phyloP scores from a whole-genome alignment of 164 flowering plant genomes.

The Platanus orientalis region DNA sequence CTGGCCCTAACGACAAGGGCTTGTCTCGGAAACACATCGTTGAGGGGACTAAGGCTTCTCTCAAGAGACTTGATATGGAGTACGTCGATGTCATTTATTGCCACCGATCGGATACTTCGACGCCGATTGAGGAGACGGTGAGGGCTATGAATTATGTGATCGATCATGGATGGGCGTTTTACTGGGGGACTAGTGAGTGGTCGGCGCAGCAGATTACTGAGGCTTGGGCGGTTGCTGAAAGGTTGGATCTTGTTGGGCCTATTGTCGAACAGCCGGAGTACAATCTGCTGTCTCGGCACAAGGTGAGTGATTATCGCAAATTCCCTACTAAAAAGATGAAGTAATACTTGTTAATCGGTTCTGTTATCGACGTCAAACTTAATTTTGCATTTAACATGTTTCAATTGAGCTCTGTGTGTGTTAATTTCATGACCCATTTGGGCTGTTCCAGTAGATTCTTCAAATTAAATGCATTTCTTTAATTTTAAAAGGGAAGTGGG shows the following conservation, averaged over 20 bases:
- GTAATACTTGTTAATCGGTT: too few relatives aligned
- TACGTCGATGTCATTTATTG: conserved; percentile 88
- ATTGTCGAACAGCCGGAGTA: conserved; percentile 98
- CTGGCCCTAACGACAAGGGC: too few relatives aligned
- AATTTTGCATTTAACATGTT: too few relatives aligned
- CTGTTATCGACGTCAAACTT: too few relatives aligned
- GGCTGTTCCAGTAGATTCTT: too few relatives aligned
- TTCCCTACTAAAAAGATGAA: too few relatives aligned
- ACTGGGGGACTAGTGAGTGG: conserved; percentile 99
- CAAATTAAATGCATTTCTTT: too few relatives aligned
- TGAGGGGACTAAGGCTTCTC: conserved; percentile 84
- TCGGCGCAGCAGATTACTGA: conserved; percentile 97
- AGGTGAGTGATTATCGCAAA: too few relatives aligned
- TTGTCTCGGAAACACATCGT: conserved; percentile 90
- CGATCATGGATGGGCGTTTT: conserved; percentile 98
- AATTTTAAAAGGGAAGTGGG: too few relatives aligned
- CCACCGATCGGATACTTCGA: conserved; percentile 70
- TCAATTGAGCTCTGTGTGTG: too few relatives aligned
- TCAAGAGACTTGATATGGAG: conserved; percentile 89
- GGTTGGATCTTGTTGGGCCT: conserved; percentile 85
- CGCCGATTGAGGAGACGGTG: conserved; percentile 97
- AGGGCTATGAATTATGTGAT: conserved; percentile 96
- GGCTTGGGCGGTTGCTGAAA: conserved; percentile 82
- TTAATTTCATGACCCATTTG: too few relatives aligned
- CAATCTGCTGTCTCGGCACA: conserved; percentile 76